Base-by-base conservation (phyloP, 306 rosid genomes). In the Potentilla sterilis region DNA sequence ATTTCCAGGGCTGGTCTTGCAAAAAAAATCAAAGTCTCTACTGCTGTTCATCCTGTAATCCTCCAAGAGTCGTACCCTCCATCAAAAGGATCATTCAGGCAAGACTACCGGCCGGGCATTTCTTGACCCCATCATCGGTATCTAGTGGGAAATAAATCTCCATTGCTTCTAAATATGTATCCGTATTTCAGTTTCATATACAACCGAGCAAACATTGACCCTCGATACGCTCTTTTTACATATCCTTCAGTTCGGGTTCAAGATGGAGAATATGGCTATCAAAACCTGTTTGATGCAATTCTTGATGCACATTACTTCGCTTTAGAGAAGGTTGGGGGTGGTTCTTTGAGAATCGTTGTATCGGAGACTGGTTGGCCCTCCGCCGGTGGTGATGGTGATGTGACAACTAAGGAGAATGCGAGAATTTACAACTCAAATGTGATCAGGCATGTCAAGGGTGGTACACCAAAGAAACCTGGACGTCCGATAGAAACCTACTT, bases 281-380 rank as follows among this genome's bases (percentile, higher is more conserved):
- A 6, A 0, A 85, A 81, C 72, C 82, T 85, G 4, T 89, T 85
- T 48, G 83, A 81, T 21, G 88, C 88, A 2, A n/a, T 69, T 1
- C 32, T 82, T 43, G 93, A 89, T 55, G 82, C 89, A 9, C 48
- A 54, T 64, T 84, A 81, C 32, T 52, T 87, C 2, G 71, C 71
- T 5, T 21, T 67, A 7, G 71, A 67, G 71, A 67, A 38, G 57
- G 66, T 24, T 10, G 42, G 54, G 9, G 77, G 44, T 1, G 69
- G 43, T 7, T 28, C 22, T 15, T 16, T 74, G 69, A 34, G 44
- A 34, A 74, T 28, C 3, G 69, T 74, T 7, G 69, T 74, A 21
- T 74, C 77, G 6, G 57, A 74, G 18, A 42, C 40, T 43, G 77
- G 77, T 41, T 74, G 77, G 77, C 69, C 68, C 14, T 16, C 67